Percentiles rank a stretch among this genome's conserved stretches.
These are phyloP conservation scores for Geranium rotundifolium DNA, from an alignment of 345 rosid genomes.

Conservation along the genomic window DNA sequence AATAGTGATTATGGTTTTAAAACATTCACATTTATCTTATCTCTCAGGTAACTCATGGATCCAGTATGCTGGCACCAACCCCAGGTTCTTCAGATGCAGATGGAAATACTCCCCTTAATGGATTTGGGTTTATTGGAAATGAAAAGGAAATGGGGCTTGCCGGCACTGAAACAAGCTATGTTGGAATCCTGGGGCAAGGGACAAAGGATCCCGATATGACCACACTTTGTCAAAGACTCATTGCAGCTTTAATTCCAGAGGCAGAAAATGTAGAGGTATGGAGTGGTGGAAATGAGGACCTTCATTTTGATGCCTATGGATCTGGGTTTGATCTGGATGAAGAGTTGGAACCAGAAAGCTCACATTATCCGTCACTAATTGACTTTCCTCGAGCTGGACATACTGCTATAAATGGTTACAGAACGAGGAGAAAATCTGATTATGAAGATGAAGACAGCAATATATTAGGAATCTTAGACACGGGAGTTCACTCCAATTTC, in stretches of 20 bases:
- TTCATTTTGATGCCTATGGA: conserved; percentile 39
- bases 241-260: conserved; percentile 80
- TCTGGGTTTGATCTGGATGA: conserved; percentile 42
- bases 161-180: conserved; percentile 1
- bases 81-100: conserved; percentile 16
- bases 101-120: conserved; percentile 16
- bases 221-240: conserved; percentile 65
- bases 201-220: conserved; percentile 27
- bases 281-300: conserved; percentile 36
- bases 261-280: conserved; percentile 28
- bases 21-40: conserved; percentile 8
- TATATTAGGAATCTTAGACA: conserved; percentile 20
- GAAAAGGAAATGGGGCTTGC: conserved; percentile 20
- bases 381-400: conserved; percentile 25
- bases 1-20: background rate
- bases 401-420: conserved; percentile 36
- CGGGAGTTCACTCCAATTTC: conserved; percentile 30
- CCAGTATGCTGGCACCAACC: conserved; percentile 13
- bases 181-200: conserved; percentile 22
- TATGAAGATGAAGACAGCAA: conserved; percentile 37
- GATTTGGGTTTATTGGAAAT: conserved; percentile 23
- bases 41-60: conserved; percentile 33
- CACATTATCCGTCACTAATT: conserved; percentile 24
- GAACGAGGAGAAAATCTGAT: conserved; percentile 33
- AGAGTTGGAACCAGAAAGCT: conserved; percentile 47